These are phyloP conservation scores for Sporothrix curviconia DNA, from an alignment of 2,329 filamentous ascomycete genomes.

Conservation along the genomic window DNA sequence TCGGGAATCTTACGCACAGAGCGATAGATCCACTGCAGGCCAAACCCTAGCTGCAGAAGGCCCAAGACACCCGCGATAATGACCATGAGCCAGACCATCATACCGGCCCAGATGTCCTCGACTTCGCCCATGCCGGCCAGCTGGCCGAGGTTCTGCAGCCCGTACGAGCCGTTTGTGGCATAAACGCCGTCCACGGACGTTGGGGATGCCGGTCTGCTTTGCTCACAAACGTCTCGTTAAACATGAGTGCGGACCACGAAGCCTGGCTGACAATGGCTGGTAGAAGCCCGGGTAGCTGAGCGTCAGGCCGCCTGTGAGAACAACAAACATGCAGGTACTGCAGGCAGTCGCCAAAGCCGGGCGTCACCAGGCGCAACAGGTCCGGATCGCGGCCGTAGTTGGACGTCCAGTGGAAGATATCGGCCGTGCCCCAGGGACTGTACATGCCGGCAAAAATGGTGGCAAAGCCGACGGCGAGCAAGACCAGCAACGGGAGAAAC, in stretches of 20 bases:
- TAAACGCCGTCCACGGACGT: conserved; percentile 83
- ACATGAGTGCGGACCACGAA: conserved; percentile 85
- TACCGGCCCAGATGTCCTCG: conserved; percentile 85
- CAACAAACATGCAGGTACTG: conserved; percentile 94
- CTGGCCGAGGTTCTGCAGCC: conserved; percentile 72
- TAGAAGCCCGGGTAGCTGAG: conserved; percentile 91
- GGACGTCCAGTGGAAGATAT: conserved; percentile 93
- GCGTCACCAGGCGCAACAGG: conserved; percentile 82
- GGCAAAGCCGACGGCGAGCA: conserved; percentile 73
- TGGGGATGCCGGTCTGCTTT: conserved; percentile 57
- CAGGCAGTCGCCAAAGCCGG: conserved; percentile 91
- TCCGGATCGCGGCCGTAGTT: conserved; percentile 95
- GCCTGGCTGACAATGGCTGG: conserved; percentile 80
- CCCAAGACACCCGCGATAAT: conserved; percentile 63
- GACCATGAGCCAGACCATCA: conserved; percentile 83
- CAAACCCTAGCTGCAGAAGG: conserved; percentile 70
- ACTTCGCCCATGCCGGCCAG: conserved; percentile 71
- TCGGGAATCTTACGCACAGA: conserved; percentile 64
- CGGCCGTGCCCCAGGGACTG: conserved; percentile 87
- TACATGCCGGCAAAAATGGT: conserved; percentile 79
- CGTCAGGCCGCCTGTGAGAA: conserved; percentile 78
- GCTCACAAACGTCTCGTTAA: conserved; percentile 83
- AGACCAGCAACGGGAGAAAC: conserved; percentile 70
- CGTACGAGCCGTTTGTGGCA: conserved; percentile 67
- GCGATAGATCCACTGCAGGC: conserved; percentile 68